These are phyloP conservation scores for Oropetium thomaeum DNA, from an alignment of 176 grass and related monocot species.

Conservation along the genomic window DNA sequence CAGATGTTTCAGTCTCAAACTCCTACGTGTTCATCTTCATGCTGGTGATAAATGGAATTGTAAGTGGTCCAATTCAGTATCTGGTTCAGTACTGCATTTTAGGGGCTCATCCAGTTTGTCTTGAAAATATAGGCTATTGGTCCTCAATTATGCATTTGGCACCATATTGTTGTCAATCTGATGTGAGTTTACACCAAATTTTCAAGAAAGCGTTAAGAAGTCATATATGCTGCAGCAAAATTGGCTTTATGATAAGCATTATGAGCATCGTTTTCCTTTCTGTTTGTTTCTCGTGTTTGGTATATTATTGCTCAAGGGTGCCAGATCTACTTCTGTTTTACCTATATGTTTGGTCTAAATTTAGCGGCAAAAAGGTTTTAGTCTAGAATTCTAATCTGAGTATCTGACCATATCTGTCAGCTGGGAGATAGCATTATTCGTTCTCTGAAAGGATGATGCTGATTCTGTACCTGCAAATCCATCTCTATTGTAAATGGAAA, in stretches of 20 bases:
- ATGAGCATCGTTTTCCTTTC: slow-evolving; percentile 9
- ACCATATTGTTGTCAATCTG: background rate
- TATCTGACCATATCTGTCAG: background rate
- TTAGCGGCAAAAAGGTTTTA: background rate
- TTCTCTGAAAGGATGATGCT: no score
- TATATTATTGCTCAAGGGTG: background rate
- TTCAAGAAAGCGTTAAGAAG: background rate
- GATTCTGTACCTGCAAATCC: background rate
- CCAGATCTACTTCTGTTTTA: background rate
- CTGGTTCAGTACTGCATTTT: background rate
- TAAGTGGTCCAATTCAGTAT: background rate
- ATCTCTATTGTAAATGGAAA: background rate
- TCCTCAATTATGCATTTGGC: background rate
- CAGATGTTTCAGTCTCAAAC: background rate
- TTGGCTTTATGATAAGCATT: background rate
- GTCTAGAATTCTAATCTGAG: background rate
- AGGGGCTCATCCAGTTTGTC: background rate
- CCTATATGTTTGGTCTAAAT: background rate
- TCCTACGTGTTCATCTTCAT: background rate
- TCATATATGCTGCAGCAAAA: background rate
- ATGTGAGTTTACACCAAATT: background rate
- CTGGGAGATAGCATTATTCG: background rate
- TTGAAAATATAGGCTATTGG: background rate
- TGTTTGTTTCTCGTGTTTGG: slow-evolving; percentile 11
- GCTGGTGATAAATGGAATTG: background rate